Conservation (phyloP, 768 basidiomycete species). For the Arthromyces matolae region DNA sequence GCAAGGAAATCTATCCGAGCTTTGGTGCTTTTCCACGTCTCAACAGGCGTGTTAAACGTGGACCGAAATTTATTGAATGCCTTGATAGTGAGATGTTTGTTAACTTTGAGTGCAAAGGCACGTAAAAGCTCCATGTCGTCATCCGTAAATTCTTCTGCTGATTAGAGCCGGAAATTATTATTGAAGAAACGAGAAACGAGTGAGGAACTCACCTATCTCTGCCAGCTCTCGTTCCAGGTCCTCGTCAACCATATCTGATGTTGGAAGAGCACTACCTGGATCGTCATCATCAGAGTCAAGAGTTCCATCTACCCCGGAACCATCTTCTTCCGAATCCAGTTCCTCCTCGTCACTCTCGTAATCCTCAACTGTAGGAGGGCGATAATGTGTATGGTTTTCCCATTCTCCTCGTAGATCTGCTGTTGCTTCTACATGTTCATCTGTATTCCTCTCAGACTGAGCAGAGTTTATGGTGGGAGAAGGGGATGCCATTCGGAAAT, state of each 20-base stretch:
- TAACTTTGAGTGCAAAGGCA: constrained; percentile 27
- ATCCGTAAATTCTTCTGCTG: constrained; percentile 21
- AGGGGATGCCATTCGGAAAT: too few relatives aligned
- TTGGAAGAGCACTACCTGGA: constrained; percentile 6
- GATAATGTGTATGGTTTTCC: constrained; percentile 2
- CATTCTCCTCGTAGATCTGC: neutral
- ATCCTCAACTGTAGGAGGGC: neutral
- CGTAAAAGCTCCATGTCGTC: constrained; percentile 24
- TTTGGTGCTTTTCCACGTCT: constrained; percentile 16
- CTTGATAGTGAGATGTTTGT: constrained; percentile 21
- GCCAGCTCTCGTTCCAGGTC: constrained; percentile 17
- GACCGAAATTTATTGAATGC: constrained; percentile 23
- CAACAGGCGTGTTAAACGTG: constrained; percentile 17
- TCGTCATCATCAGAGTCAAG: constrained; percentile 6
- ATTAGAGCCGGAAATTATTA: neutral
- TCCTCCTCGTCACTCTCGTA: constrained; percentile 5
- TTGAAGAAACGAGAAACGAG: neutral
- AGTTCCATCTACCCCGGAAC: constrained; percentile 5
- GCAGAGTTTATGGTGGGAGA: too few relatives aligned
- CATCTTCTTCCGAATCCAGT: constrained; percentile 1
- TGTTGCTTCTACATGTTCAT: neutral
- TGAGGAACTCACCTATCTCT: constrained; percentile 11
- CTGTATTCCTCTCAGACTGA: neutral
- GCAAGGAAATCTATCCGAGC: constrained; percentile 27
- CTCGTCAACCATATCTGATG: constrained; percentile 16